Conservation (phyloP, 2,329 filamentous ascomycete genomes). For the Aaosphaeria arxii region DNA sequence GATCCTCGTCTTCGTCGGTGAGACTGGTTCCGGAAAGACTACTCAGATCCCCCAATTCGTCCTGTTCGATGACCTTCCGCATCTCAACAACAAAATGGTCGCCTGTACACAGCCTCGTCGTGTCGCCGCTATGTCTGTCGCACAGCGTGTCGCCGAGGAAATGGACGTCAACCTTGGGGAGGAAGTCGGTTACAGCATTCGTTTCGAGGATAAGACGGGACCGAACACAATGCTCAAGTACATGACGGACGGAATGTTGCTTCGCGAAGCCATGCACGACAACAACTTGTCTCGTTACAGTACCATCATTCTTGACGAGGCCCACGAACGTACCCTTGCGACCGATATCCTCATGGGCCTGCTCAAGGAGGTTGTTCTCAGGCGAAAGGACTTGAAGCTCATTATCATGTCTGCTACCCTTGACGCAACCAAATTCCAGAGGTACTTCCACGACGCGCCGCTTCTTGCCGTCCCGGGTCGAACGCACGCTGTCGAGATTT, state of each 20-base stretch:
- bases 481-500: conserved; percentile 96
- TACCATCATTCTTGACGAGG: conserved; percentile 97
- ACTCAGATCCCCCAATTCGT: conserved; percentile 99
- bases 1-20: conserved; percentile 97
- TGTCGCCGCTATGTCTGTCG: conserved; percentile 96
- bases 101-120: conserved; percentile 97
- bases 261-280: conserved; percentile 91
- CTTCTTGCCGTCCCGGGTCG: conserved; percentile 90
- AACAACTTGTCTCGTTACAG: conserved; percentile 86
- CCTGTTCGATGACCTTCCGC: conserved; percentile 91
- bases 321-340: conserved; percentile 93
- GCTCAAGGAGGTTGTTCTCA: conserved; percentile 87
- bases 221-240: conserved; percentile 94
- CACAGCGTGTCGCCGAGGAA: conserved; percentile 94
- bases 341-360: conserved; percentile 94
- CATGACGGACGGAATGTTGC: conserved; percentile 98
- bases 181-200: conserved; percentile 95
- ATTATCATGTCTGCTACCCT: conserved; percentile 97
- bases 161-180: conserved; percentile 87
- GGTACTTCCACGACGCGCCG: conserved; percentile 93
- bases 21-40: conserved; percentile 98
- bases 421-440: conserved; percentile 96
- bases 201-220: conserved; percentile 92
- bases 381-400: conserved; percentile 82
- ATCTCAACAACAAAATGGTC: conserved; percentile 81